Conservation (phyloP, 495 filamentous ascomycete genomes). For the Penicillium malachiteum region DNA sequence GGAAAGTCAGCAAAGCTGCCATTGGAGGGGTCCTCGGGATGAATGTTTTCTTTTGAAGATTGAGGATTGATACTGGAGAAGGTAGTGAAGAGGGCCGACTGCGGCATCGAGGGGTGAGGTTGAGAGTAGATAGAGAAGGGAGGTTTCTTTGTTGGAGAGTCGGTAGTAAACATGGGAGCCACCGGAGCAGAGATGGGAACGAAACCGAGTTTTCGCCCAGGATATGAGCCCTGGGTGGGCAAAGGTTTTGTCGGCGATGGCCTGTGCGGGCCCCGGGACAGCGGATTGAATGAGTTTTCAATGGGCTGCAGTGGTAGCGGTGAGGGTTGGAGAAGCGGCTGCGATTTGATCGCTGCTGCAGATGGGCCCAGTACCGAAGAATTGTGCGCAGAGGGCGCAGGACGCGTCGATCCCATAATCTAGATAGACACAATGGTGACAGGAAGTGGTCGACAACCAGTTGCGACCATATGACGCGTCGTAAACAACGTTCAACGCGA, state of each 20-base stretch:
- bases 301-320: constrained; percentile 50
- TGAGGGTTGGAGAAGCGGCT: constrained; percentile 44
- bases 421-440: constrained; percentile 1
- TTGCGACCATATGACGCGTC: constrained; percentile 28
- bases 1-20: constrained; percentile 54
- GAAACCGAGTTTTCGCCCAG: constrained; percentile 40
- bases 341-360: constrained; percentile 50
- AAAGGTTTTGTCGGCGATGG: constrained; percentile 59
- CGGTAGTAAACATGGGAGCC: constrained; percentile 65
- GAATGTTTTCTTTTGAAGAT: constrained; percentile 66
- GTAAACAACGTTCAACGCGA: constrained; percentile 8
- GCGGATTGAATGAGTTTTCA: constrained; percentile 54
- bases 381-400: constrained; percentile 58
- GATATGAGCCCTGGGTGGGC: constrained; percentile 39
- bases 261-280: constrained; percentile 46
- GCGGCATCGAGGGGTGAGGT: constrained; percentile 50
- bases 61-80: constrained; percentile 49
- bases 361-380: constrained; percentile 60
- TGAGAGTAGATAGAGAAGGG: constrained; percentile 43
- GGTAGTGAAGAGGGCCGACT: constrained; percentile 65
- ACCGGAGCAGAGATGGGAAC: constrained; percentile 72
- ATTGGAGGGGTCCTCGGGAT: constrained; percentile 44
- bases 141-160: constrained; percentile 80
- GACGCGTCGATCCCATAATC: constrained; percentile 66
- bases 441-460: constrained; percentile 11